These are phyloP conservation scores for Aspergillus viridinutans DNA, from an alignment of 2,329 filamentous ascomycete genomes.

Conservation along the genomic window DNA sequence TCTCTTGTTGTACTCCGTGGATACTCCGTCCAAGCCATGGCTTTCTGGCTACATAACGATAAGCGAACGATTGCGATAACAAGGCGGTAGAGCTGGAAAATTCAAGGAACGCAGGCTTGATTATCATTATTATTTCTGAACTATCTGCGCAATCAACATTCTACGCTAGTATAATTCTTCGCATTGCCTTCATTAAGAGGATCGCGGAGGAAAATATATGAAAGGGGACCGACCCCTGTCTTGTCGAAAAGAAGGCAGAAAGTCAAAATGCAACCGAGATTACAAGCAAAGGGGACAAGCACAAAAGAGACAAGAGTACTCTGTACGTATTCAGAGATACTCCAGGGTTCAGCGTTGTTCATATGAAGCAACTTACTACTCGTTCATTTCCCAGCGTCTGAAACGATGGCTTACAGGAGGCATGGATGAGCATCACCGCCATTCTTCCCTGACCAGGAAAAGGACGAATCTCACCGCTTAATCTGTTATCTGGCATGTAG, in stretches of 20 bases:
- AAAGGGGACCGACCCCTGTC: neutral
- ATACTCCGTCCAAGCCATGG: neutral
- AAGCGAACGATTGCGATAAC: neutral
- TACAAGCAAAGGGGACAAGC: neutral
- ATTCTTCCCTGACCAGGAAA: constrained; percentile 5
- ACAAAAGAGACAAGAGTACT: neutral
- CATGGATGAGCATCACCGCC: constrained; percentile 14
- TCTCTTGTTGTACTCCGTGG: no score
- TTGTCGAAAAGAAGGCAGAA: neutral
- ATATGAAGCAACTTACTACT: constrained; percentile 3
- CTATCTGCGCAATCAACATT: neutral
- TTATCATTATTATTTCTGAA: neutral
- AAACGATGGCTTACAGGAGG: constrained; percentile 14
- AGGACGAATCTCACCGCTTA: constrained; percentile 13
- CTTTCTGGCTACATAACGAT: neutral
- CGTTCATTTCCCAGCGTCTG: constrained; percentile 11
- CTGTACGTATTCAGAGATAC: constrained; percentile 2
- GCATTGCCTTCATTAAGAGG: neutral
- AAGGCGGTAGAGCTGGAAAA: neutral
- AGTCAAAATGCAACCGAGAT: neutral
- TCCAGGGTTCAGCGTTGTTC: constrained; percentile 1
- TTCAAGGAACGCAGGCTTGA: neutral
- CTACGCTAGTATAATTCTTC: no score
- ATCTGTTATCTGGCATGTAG: neutral
- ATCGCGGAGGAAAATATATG: neutral